Evolutionary conservation across 2,329 filamentous ascomycete species (phyloP).

Genomic region (Botrytis cinerea): DNA sequence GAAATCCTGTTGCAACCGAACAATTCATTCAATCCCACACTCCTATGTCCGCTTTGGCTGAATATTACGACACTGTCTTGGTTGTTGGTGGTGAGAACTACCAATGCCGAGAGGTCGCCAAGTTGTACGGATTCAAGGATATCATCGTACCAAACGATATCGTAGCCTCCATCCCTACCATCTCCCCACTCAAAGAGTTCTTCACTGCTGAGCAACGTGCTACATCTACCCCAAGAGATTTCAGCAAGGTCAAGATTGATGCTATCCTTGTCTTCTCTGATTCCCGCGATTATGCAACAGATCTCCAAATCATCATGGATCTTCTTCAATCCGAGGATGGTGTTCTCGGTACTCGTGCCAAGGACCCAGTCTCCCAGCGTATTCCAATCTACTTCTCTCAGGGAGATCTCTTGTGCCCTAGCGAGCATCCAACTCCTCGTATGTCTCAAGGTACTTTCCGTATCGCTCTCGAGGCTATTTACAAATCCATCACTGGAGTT

Average conservation of each 20-base stretch:
- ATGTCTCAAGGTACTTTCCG: constrained; percentile 77
- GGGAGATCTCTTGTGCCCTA: constrained; percentile 65
- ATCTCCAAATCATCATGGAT: constrained; percentile 77
- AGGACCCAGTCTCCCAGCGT: constrained; percentile 64
- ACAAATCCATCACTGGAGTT: constrained; percentile 67
- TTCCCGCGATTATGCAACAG: constrained; percentile 72
- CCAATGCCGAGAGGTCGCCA: constrained; percentile 71
- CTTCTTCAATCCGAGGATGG: constrained; percentile 69
- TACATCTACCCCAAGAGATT: constrained; percentile 61
- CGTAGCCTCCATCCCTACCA: constrained; percentile 66
- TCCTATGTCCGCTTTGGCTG: constrained; percentile 68
- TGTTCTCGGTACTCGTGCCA: constrained; percentile 62
- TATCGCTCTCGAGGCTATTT: constrained; percentile 72
- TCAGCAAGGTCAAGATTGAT: constrained; percentile 70
- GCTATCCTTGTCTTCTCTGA: constrained; percentile 76
- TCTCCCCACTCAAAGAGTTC: constrained; percentile 65
- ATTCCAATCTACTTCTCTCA: constrained; percentile 76
- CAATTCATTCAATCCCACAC: constrained; percentile 80
- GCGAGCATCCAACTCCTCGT: constrained; percentile 64
- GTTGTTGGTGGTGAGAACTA: constrained; percentile 76
- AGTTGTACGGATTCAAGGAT: constrained; percentile 73
- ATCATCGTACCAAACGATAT: constrained; percentile 75
- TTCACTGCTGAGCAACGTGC: constrained; percentile 69
- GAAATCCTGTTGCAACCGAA: constrained; percentile 65
- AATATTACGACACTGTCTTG: constrained; percentile 72